phyloP scores from a whole-genome alignment of 257 asterid genomes.

The Primulina tabacum region DNA sequence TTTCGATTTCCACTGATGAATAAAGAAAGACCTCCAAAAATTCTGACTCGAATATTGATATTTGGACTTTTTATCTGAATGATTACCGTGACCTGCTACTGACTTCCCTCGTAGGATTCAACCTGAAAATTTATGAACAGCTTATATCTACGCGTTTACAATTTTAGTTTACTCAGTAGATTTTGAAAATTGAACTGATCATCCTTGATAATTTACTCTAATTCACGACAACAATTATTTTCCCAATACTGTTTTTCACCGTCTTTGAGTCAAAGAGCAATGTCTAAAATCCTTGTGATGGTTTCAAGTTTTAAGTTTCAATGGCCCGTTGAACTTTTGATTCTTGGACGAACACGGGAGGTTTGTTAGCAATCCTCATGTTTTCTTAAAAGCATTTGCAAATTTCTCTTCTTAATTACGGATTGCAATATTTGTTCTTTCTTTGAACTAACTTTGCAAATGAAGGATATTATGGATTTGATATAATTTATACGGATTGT shows the following conservation, averaged over 20 bases:
- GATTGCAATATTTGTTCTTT: background rate
- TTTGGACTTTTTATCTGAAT: background rate
- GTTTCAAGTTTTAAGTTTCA: slow-evolving; percentile 4
- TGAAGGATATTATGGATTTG: background rate
- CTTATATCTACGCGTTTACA: background rate
- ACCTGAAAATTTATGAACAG: background rate
- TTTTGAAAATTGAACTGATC: background rate
- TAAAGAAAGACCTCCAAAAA: background rate
- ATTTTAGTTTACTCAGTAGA: background rate
- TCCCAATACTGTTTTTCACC: background rate
- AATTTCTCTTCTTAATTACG: background rate
- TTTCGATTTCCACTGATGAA: slow-evolving; percentile 11
- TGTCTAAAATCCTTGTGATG: background rate
- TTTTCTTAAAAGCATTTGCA: background rate
- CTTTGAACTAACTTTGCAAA: background rate
- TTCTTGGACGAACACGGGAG: background rate
- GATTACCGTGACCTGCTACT: background rate
- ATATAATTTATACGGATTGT: background rate
- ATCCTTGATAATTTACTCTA: slow-evolving; percentile 14
- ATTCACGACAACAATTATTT: slow-evolving; percentile 2
- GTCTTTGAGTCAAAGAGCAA: slow-evolving; percentile 1
- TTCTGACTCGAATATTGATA: background rate
- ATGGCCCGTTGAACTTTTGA: background rate
- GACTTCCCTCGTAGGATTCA: background rate
- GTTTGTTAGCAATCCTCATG: slow-evolving; percentile 4